A percentile compares a stretch with the other conserved stretches of the same genome.
Evolutionary conservation across 2,329 filamentous ascomycete species (phyloP).

Genomic region (Gyromitra esculenta): DNA sequence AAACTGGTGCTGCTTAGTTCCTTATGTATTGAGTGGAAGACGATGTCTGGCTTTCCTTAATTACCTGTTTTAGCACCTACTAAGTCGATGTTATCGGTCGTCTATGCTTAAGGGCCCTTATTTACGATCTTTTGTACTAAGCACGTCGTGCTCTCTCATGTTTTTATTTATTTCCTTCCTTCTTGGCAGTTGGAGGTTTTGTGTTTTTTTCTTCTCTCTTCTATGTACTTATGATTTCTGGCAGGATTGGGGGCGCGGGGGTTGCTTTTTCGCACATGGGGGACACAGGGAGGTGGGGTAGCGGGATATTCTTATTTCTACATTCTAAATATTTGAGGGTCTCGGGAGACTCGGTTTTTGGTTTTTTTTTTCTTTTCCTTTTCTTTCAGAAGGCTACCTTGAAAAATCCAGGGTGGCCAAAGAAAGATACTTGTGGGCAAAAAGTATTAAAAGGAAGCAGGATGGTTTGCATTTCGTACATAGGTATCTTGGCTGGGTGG

Average conservation of each 20-base stretch:
- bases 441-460: constrained; percentile 35
- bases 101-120: constrained; percentile 12
- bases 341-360: constrained; percentile 28
- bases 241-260: constrained; percentile 32
- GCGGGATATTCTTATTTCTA: constrained; percentile 20
- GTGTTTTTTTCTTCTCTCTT: constrained; percentile 10
- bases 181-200: constrained; percentile 15
- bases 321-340: constrained; percentile 22
- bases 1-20: constrained; percentile 22
- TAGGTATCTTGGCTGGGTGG: constrained; percentile 39
- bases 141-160: constrained; percentile 17
- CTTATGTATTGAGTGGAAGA: constrained; percentile 23
- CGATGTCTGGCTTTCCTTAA: constrained; percentile 4
- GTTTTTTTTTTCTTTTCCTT: constrained; percentile 12
- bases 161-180: constrained; percentile 9
- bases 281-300: background rate
- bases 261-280: constrained; percentile 36
- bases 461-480: constrained; percentile 35
- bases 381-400: constrained; percentile 11
- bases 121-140: constrained; percentile 33
- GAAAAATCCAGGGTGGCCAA: constrained; percentile 25
- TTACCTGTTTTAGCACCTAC: background rate
- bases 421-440: constrained; percentile 18
- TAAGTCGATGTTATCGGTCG: constrained; percentile 19
- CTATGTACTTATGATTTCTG: constrained; percentile 34